Percentiles rank a stretch among this genome's conserved stretches.
Evolutionary conservation across 2,329 filamentous ascomycete genomes (phyloP).

Genomic region (Colletotrichum euphorbiae): DNA sequence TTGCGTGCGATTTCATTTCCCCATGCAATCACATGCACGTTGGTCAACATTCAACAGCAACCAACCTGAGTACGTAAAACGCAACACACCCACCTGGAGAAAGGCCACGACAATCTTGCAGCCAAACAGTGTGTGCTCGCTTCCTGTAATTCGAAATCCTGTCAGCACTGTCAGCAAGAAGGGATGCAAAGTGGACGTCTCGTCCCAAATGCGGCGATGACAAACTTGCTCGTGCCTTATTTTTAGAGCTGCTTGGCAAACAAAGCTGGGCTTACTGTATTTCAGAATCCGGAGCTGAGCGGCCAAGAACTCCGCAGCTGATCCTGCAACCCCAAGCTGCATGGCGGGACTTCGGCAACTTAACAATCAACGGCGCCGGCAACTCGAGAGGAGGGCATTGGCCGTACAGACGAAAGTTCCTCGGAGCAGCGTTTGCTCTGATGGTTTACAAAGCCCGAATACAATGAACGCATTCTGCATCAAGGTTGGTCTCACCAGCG

Average conservation of each 20-base stretch:
- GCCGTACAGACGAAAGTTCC: too few relatives aligned
- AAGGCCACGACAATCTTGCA: not conserved
- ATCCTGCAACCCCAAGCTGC: conserved; percentile 17
- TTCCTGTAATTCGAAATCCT: conserved; percentile 7
- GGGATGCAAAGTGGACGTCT: too few relatives aligned
- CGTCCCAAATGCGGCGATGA: conserved; percentile 13
- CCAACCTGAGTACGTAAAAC: too few relatives aligned
- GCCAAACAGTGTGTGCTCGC: not conserved
- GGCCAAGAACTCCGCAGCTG: conserved; percentile 25
- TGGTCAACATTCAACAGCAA: not conserved
- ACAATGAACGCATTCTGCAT: not conserved
- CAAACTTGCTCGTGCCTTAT: conserved; percentile 22
- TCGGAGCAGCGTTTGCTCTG: too few relatives aligned
- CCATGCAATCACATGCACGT: not conserved
- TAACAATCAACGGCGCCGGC: not conserved
- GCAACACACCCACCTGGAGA: not conserved
- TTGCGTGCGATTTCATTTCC: not conserved
- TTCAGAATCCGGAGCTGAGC: conserved; percentile 23
- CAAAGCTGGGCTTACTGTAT: conserved; percentile 19
- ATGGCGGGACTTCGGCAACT: conserved; percentile 11
- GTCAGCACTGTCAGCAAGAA: conserved; percentile 6
- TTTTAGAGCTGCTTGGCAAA: conserved; percentile 19
- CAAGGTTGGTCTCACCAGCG: not conserved
- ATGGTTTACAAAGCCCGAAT: not conserved
- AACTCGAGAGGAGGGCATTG: too few relatives aligned